Evolutionary conservation across 1,284 basidiomycete genomes (phyloP).

Genomic region (Fomitiporia mediterranea): DNA sequence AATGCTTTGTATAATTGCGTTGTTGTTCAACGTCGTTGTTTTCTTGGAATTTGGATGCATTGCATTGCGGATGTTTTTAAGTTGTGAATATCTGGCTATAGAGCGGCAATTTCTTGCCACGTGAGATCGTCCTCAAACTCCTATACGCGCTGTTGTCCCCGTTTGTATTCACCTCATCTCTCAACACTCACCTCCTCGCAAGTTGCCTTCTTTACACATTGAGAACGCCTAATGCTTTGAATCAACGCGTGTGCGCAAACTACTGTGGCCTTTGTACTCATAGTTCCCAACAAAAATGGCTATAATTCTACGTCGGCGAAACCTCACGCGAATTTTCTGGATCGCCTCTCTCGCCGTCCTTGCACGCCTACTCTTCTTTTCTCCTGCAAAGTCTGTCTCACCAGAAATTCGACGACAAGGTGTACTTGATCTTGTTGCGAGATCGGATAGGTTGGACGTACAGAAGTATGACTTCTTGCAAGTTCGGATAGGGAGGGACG

Average conservation of each 20-base stretch:
- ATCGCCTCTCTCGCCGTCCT: constrained; percentile 27
- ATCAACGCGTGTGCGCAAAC: not conserved
- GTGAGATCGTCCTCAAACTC: constrained; percentile 2
- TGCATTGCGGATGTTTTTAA: too few relatives aligned
- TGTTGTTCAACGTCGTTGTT: not conserved
- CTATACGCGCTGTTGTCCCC: too few relatives aligned
- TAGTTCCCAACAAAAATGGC: constrained; percentile 26
- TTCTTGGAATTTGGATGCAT: not conserved
- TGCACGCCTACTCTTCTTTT: constrained; percentile 41
- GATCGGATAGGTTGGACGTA: constrained; percentile 84
- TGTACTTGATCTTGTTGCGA: constrained; percentile 80
- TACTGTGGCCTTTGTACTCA: not conserved
- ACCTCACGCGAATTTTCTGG: constrained; percentile 32
- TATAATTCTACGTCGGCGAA: constrained; percentile 34
- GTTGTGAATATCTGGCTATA: too few relatives aligned
- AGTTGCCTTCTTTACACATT: not conserved
- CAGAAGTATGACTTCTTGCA: constrained; percentile 86
- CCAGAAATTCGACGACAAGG: constrained; percentile 71
- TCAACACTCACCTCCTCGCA: not conserved
- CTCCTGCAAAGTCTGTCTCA: constrained; percentile 33
- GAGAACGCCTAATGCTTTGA: not conserved
- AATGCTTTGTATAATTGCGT: not conserved
- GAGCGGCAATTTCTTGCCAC: not conserved
- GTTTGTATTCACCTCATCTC: too few relatives aligned
- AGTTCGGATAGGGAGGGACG: constrained; percentile 78